Evolutionary conservation across 805 yeast genomes (phyloP).

Genomic region (Metschnikowia shivogae): DNA sequence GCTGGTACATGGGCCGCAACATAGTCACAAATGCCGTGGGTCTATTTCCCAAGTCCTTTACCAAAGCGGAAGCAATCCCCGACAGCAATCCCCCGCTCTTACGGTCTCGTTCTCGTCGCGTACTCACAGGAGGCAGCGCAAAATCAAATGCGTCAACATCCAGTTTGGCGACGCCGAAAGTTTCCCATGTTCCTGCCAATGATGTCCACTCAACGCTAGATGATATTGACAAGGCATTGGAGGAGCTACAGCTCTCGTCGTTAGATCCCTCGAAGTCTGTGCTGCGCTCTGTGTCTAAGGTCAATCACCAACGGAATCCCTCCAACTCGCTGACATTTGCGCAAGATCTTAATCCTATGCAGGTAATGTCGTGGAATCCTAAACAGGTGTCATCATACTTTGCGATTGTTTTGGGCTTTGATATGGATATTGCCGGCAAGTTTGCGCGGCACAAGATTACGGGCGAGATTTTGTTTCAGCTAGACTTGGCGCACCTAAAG

Average conservation of each 20-base stretch:
- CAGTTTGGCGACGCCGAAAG: constrained; percentile 4
- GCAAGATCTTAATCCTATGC: constrained; percentile 40
- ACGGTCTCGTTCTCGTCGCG: constrained; percentile 53
- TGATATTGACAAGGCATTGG: constrained; percentile 61
- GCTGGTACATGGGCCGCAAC: constrained; percentile 94
- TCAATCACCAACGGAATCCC: constrained; percentile 1
- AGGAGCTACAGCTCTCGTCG: constrained; percentile 46
- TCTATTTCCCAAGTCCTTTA: constrained; percentile 85
- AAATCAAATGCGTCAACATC: constrained; percentile 10
- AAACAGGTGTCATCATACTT: constrained; percentile 80
- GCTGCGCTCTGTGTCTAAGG: constrained; percentile 1
- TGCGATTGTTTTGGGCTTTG: constrained; percentile 64
- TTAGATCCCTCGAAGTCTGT: constrained; percentile 11
- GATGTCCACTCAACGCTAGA: constrained; percentile 48
- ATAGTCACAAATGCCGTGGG: constrained; percentile 72
- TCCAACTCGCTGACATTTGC: constrained; percentile 15
- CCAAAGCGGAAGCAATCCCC: constrained; percentile 41
- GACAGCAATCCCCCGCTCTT: constrained; percentile 24
- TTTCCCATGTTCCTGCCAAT: constrained; percentile 4
- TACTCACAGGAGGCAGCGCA: constrained; percentile 19
- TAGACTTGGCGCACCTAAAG: constrained; percentile 81
- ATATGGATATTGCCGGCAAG: constrained; percentile 65
- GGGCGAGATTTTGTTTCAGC: constrained; percentile 78
- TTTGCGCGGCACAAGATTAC: constrained; percentile 86
- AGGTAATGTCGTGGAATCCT: constrained; percentile 72